Conservation (phyloP, 257 asterid genomes). For the Solanum pennellii region DNA sequence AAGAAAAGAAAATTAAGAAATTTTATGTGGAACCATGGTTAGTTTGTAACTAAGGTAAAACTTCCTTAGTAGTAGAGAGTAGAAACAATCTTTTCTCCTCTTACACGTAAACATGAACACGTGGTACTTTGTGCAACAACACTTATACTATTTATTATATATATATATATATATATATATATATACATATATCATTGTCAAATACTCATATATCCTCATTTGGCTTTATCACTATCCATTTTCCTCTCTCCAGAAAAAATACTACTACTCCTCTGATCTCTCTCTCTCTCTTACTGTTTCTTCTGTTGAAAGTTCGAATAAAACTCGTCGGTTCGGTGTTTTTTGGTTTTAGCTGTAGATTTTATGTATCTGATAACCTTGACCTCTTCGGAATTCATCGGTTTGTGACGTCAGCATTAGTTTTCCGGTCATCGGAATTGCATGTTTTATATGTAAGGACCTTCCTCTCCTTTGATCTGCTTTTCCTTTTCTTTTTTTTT, state of each 20-base stretch:
- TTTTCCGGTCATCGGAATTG: not conserved
- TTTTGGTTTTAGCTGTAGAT: not conserved
- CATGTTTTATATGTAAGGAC: not conserved
- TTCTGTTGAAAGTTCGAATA: not conserved
- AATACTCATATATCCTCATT: not conserved
- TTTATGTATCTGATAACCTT: not conserved
- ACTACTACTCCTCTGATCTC: not conserved
- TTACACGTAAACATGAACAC: not conserved
- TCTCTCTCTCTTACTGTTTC: not conserved
- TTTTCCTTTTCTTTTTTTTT: not conserved
- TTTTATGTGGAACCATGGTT: conserved; percentile 14
- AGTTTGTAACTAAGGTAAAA: conserved; percentile 15
- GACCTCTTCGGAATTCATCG: not conserved
- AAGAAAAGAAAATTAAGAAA: not conserved
- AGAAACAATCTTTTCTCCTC: conserved; percentile 9
- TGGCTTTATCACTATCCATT: conserved; percentile 2
- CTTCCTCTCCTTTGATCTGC: not conserved
- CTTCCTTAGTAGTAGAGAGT: not conserved
- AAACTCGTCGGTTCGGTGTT: conserved; percentile 5
- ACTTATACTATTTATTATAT: conserved; percentile 8
- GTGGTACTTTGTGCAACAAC: conserved; percentile 10
- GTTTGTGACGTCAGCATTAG: not conserved
- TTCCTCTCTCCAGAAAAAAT: conserved; percentile 11
- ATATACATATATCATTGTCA: not conserved
- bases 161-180: too few species aligned